Evolutionary conservation across 441 rosid species (phyloP).

Genomic region (Dalechampia spathulata): DNA sequence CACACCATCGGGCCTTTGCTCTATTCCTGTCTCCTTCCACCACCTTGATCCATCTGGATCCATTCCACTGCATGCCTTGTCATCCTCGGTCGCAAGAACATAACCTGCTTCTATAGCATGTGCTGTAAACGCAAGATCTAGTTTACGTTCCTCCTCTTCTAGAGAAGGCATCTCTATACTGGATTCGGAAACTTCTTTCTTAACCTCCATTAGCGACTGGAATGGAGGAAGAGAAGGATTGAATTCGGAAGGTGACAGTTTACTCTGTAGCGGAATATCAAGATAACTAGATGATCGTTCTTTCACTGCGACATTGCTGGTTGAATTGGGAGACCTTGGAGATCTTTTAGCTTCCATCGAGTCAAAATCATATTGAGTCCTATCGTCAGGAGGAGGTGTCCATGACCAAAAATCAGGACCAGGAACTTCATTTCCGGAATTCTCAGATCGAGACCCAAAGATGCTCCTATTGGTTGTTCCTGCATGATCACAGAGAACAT

Average conservation of each 20-base stretch:
- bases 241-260: conserved; percentile 28
- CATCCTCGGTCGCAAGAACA: conserved; percentile 46
- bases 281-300: conserved; percentile 49
- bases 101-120: conserved; percentile 71
- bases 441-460: conserved; percentile 33
- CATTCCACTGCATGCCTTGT: conserved; percentile 48
- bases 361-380: conserved; percentile 16
- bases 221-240: conserved; percentile 58
- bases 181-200: conserved; percentile 25
- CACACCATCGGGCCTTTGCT: conserved; percentile 73
- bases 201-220: conserved; percentile 57
- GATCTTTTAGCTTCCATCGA: conserved; percentile 27
- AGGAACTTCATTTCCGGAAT: conserved; percentile 50
- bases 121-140: conserved; percentile 39
- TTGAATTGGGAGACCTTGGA: conserved; percentile 22
- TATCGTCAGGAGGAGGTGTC: conserved; percentile 53
- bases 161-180: conserved; percentile 23
- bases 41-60: conserved; percentile 62
- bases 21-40: conserved; percentile 87
- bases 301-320: conserved; percentile 51
- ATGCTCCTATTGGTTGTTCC: conserved; percentile 37
- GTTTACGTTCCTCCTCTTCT: conserved; percentile 41
- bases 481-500: conserved; percentile 11
- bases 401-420: conserved; percentile 99
- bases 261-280: conserved; percentile 71